A percentile compares a stretch with the other conserved stretches of the same genome.
Conservation (phyloP, 164 flowering plant species). For the Umbellularia californica region DNA sequence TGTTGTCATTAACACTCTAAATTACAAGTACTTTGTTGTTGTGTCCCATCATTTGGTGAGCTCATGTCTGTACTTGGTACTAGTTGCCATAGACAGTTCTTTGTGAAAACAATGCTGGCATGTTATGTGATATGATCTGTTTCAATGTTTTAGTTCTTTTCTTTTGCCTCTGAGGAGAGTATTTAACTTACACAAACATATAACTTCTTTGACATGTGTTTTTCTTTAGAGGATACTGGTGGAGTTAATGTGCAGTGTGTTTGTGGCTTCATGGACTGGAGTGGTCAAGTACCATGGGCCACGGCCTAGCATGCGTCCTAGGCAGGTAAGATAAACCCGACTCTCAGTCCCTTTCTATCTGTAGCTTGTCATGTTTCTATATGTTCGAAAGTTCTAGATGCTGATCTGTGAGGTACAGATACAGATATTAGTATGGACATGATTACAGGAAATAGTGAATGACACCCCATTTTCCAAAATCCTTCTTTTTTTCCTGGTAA, state of each 20-base stretch:
- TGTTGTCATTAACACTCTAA: too few relatives aligned
- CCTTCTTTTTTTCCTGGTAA: too few relatives aligned
- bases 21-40: too few relatives aligned
- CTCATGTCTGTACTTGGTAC: too few relatives aligned
- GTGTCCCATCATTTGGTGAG: too few relatives aligned
- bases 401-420: neutral
- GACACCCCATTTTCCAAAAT: too few relatives aligned
- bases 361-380: neutral
- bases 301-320: constrained; percentile 84
- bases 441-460: too few relatives aligned
- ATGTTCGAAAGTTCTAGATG: neutral
- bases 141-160: neutral
- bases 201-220: constrained; percentile 4
- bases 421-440: too few relatives aligned
- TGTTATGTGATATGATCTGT: neutral
- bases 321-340: constrained; percentile 46
- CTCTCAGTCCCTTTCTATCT: neutral
- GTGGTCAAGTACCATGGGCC: constrained; percentile 99
- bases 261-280: constrained; percentile 99
- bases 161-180: neutral
- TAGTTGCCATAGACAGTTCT: too few relatives aligned
- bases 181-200: neutral
- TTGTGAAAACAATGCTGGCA: neutral
- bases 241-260: constrained; percentile 87
- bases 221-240: constrained; percentile 71